Percentiles rank a stretch among this genome's conserved stretches.
Conservation (phyloP, 2,329 filamentous ascomycete species). For the Fusarium oligoseptatum region DNA sequence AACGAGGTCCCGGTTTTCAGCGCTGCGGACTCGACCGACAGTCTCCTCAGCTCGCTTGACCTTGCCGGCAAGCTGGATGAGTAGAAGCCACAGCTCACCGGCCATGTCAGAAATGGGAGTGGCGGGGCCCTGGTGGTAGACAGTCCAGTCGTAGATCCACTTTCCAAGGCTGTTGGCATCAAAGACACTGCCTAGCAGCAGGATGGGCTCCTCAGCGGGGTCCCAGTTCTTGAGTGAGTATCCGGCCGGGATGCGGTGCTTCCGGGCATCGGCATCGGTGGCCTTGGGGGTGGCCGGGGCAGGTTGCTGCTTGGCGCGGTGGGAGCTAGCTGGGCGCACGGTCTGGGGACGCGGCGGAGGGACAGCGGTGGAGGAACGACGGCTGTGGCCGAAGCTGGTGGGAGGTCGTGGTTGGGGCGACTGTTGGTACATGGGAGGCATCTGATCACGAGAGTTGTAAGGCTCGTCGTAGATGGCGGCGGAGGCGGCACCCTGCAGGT, state of each 20-base stretch:
- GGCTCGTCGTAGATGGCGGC: slow-evolving; percentile 51
- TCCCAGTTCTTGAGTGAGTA: slow-evolving; percentile 99
- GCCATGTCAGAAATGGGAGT: slow-evolving; percentile 91
- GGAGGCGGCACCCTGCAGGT: slow-evolving; percentile 61
- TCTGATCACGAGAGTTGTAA: slow-evolving; percentile 51
- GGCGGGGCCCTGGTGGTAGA: slow-evolving; percentile 85
- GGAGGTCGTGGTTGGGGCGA: slow-evolving; percentile 57
- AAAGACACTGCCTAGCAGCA: slow-evolving; percentile 94
- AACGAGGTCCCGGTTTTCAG: slow-evolving; percentile 83
- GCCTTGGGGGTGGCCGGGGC: slow-evolving; percentile 60
- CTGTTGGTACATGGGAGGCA: slow-evolving; percentile 55
- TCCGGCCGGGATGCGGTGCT: slow-evolving; percentile 84
- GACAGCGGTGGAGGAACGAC: slow-evolving; percentile 63
- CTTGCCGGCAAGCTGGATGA: slow-evolving; percentile 95
- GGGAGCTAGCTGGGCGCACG: slow-evolving; percentile 57
- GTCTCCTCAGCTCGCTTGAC: slow-evolving; percentile 90
- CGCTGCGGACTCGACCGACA: slow-evolving; percentile 77
- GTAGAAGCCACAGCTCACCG: slow-evolving; percentile 92
- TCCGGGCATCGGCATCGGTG: slow-evolving; percentile 70
- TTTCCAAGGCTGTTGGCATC: slow-evolving; percentile 98
- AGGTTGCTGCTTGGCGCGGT: slow-evolving; percentile 40
- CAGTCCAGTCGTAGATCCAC: slow-evolving; percentile 99
- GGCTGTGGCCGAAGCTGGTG: slow-evolving; percentile 58
- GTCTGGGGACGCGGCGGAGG: slow-evolving; percentile 68
- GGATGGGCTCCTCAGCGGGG: slow-evolving; percentile 91